These are phyloP conservation scores for Backusella circina DNA, from an alignment of 192 early-diverging fungal genomes.

Conservation along the genomic window DNA sequence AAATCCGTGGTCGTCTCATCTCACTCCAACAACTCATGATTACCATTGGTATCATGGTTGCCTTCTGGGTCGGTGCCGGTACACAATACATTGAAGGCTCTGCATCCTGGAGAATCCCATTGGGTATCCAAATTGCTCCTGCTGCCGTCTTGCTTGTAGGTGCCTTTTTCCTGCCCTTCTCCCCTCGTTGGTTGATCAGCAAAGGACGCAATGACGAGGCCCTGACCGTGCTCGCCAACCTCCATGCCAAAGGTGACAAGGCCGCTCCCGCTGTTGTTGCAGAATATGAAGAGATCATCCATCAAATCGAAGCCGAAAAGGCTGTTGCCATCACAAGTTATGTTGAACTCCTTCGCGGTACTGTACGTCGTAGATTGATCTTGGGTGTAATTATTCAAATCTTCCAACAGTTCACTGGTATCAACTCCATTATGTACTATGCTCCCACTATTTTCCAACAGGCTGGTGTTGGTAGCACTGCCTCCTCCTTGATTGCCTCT, in stretches of 20 bases:
- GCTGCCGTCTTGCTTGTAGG: slow-evolving; percentile 64
- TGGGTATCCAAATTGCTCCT: slow-evolving; percentile 81
- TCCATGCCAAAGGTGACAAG: slow-evolving; percentile 63
- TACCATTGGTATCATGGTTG: slow-evolving; percentile 76
- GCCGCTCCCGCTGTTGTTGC: slow-evolving; percentile 51
- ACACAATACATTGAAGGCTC: slow-evolving; percentile 36
- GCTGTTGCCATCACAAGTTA: slow-evolving; percentile 61
- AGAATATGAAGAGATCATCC: slow-evolving; percentile 72
- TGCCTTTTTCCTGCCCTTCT: slow-evolving; percentile 78
- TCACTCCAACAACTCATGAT: slow-evolving; percentile 90
- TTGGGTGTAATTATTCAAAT: slow-evolving; percentile 66
- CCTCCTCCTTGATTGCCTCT: slow-evolving; percentile 32
- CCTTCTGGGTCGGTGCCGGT: slow-evolving; percentile 43
- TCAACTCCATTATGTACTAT: slow-evolving; percentile 84
- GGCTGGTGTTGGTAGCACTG: slow-evolving; percentile 27
- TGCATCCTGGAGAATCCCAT: slow-evolving; percentile 77
- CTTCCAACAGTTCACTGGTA: slow-evolving; percentile 84
- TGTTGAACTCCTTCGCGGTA: slow-evolving; percentile 45
- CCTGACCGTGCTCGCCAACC: slow-evolving; percentile 59
- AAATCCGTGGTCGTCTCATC: slow-evolving; percentile 83
- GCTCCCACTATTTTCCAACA: slow-evolving; percentile 39
- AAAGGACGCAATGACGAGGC: slow-evolving; percentile 68
- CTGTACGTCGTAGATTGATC: slow-evolving; percentile 52
- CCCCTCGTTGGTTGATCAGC: slow-evolving; percentile 83
- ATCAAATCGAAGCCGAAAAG: slow-evolving; percentile 57